Evolutionary conservation across 352 stramenopile genomes (phyloP), one percentile per base, ranked within the genome.

Genomic region (Globisporangium okanoganense): DNA sequence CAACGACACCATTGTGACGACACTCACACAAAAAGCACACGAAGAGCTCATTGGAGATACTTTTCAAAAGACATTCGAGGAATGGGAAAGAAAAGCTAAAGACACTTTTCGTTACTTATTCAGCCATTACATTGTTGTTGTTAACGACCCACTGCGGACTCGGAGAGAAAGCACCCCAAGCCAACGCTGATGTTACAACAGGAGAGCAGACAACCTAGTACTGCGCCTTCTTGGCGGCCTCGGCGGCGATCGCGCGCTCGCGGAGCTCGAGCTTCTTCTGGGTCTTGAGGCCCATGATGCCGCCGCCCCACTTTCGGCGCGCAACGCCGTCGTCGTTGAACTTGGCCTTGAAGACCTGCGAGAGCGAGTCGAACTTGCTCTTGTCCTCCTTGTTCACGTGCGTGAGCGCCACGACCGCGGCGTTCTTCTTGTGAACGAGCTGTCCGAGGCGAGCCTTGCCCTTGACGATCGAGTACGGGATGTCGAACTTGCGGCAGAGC

Each of bases 251-350:
- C 62, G 92, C 96, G 87, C 98, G 99, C 67, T 96, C 96, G 63
- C 97, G 93, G 79, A 99, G 97, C 67, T 99, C 95, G 54, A 99
- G 86, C 88, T 99, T 99, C 78, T 97, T 97, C 83, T 99, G 96
- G 59, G 98, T 99, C 96, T 99, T 99, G 62, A 99, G 87, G 77
- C 98, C 98, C 97, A 99, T 99, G 78, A 99, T 98, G 75, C 97
- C 97, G 73, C 97, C 98, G 74, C 97, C 97, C 97, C 97, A 99
- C 83, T 99, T 99, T 65, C 96, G 88, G 72, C 96, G 75, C 20
- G 83, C 60, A 1, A 82, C 76, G 25, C 78, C 69, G 72, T 98
- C 97, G 65, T 99, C 94, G 82, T 99, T 99, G 93, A 98, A 99
- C 84, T 99, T 97, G 65, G 94, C 79, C 64, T 89, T 96, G 79